Evolutionary conservation across 352 stramenopile species (phyloP), one percentile per base, ranked within the genome.

Genomic region (Pythium aphanidermatum): DNA sequence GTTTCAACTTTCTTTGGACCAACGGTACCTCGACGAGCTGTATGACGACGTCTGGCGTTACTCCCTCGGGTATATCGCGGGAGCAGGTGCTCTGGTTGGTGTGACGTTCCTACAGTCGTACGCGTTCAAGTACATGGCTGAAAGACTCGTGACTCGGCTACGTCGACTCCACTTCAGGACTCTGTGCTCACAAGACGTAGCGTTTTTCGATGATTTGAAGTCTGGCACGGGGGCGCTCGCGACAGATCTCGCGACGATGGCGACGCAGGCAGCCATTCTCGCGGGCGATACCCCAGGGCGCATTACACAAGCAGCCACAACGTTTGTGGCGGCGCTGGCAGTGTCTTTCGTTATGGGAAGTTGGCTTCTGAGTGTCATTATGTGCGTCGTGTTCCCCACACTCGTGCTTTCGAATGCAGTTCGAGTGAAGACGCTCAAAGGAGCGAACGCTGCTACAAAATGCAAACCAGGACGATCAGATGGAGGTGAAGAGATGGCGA

Each of bases 201-300:
- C 57, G 0, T 96, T 80, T 45, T 95, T 93, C 45, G 83, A 95
- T 44, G 56, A 74, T 11, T 56, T 75, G 36, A 47, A 69, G 5
- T 84, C 90, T 45, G 70, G 68, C 4, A 73, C 72, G 1, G 83
- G 84, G 24, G 63, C 68, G 0, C 52, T 74, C n/a, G 64, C 62
- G 2, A 70, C 65, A 5, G 68, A 83, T 23, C 53, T 89, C 11
- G 65, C 70, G 3, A 80, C 65, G 12, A 62, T 77, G 30, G 55
- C 76, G 10, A 70, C 66, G 4, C 64, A 84, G 38, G 68, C 77
- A 0, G 59, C 65, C 0, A 34, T 74, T 16, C 32, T 86, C n/a
- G 70, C 66, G 0, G 73, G 73, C 2, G 73, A 86, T 13, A 76
- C 70, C 3, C 70, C 71, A 16, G 63, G 57, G 2, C 48, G 67